Percentiles rank a stretch among this genome's conserved stretches.
phyloP scores from a whole-genome alignment of 352 stramenopile genomes.

The Globisporangium nodosum region DNA sequence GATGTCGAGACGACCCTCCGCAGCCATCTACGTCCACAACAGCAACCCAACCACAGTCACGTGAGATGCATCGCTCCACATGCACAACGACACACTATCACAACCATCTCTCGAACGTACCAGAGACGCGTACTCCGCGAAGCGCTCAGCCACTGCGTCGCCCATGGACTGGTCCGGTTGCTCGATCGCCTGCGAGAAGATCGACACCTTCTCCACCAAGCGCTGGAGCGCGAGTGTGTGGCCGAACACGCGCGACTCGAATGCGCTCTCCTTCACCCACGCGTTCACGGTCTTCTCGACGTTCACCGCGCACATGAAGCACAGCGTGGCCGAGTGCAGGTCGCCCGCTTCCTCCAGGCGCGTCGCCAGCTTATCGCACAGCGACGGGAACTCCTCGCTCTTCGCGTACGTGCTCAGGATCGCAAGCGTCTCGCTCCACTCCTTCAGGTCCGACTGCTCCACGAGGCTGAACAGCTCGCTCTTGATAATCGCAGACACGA shows the following conservation, averaged over 20 bases:
- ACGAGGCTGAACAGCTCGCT: conserved; percentile 84
- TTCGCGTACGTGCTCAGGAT: conserved; percentile 97
- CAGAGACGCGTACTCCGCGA: conserved; percentile 89
- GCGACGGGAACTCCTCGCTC: conserved; percentile 93
- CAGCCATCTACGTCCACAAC: conserved; percentile 67
- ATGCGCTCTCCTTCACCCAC: conserved; percentile 88
- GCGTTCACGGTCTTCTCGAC: conserved; percentile 83
- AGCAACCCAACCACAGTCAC: neutral
- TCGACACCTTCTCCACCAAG: conserved; percentile 95
- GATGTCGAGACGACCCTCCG: conserved; percentile 90
- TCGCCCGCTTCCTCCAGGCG: conserved; percentile 91
- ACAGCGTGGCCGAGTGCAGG: conserved; percentile 89
- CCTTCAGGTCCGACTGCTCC: conserved; percentile 86
- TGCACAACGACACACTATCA: neutral
- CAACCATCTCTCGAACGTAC: conserved; percentile 21
- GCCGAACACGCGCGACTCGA: conserved; percentile 58
- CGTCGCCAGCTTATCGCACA: conserved; percentile 93
- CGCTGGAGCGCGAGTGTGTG: conserved; percentile 89
- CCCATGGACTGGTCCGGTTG: conserved; percentile 82
- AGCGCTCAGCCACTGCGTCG: conserved; percentile 83
- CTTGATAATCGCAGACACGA: conserved; percentile 96
- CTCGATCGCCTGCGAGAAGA: conserved; percentile 89
- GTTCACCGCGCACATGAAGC: conserved; percentile 96
- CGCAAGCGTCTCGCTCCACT: conserved; percentile 97
- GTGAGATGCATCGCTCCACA: neutral